A percentile compares a stretch with the other conserved stretches of the same genome.
These are phyloP conservation scores for Auxenochlorella protothecoides DNA, from an alignment of 139 green algal species.

Conservation along the genomic window DNA sequence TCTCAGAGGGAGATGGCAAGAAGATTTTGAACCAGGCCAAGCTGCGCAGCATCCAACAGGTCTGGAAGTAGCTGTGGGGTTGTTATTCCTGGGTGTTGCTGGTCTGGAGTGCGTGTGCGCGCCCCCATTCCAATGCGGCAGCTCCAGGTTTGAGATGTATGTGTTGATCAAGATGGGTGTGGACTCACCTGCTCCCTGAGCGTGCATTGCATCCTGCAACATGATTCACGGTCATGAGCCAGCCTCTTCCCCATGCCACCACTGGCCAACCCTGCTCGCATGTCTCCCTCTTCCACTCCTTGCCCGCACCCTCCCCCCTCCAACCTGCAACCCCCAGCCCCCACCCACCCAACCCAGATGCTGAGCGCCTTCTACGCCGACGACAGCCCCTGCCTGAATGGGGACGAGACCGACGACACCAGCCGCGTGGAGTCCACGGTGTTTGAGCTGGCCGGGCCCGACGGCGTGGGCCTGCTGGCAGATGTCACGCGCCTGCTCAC, in stretches of 20 bases:
- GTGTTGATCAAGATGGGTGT: no score
- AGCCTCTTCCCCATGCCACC: constrained; percentile 26
- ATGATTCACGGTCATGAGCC: no score
- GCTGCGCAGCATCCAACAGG: constrained; percentile 62
- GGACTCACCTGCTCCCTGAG: no score
- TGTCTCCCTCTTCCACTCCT: not conserved
- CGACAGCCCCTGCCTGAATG: not conserved
- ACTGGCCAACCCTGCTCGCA: not conserved
- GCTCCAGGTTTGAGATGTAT: no score
- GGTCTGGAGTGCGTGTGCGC: constrained; percentile 36
- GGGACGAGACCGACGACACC: constrained; percentile 31
- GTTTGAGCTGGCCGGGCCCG: constrained; percentile 77
- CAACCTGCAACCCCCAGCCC: constrained; percentile 3
- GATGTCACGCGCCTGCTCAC: constrained; percentile 74
- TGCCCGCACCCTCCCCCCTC: not conserved
- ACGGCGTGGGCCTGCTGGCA: constrained; percentile 71
- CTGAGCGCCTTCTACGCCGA: constrained; percentile 10
- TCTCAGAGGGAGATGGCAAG: constrained; percentile 59
- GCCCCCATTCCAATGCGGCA: no score
- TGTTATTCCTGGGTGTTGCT: constrained; percentile 11
- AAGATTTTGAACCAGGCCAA: constrained; percentile 71
- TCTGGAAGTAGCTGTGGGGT: constrained; percentile 3
- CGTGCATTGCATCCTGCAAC: no score
- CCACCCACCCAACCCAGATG: no score
- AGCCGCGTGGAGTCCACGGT: constrained; percentile 48